phyloP scores from a whole-genome alignment of 2,329 filamentous ascomycete species.

The Cytospora chrysosperma region DNA sequence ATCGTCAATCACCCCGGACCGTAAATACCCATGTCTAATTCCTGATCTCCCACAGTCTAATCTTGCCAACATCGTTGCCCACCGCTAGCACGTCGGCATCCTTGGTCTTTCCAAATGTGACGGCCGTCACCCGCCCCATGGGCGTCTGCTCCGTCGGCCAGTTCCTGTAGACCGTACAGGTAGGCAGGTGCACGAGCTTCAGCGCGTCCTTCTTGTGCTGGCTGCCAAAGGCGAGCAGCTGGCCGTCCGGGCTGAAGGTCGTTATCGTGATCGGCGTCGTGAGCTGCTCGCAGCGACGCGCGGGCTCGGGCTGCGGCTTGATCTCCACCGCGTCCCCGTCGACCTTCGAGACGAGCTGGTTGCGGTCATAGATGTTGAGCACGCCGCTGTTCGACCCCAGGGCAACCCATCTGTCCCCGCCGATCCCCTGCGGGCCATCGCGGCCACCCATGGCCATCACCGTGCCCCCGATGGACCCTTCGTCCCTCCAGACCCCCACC shows the following conservation, averaged over 20 bases:
- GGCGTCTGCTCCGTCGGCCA: slow-evolving; percentile 94
- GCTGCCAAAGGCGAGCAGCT: slow-evolving; percentile 83
- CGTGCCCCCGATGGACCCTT: slow-evolving; percentile 83
- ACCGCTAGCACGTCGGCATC: slow-evolving; percentile 64
- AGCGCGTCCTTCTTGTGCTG: slow-evolving; percentile 86
- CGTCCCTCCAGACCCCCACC: slow-evolving; percentile 82
- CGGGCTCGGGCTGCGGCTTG: slow-evolving; percentile 68
- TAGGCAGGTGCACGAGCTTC: slow-evolving; percentile 83
- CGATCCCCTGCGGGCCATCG: slow-evolving; percentile 60
- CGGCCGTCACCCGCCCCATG: slow-evolving; percentile 75
- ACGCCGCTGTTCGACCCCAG: slow-evolving; percentile 85
- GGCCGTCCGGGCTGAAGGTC: slow-evolving; percentile 82
- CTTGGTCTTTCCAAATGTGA: slow-evolving; percentile 66
- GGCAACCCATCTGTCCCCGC: slow-evolving; percentile 84
- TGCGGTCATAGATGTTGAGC: slow-evolving; percentile 89
- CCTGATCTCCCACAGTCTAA: slow-evolving; percentile 87
- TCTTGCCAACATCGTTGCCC: slow-evolving; percentile 84
- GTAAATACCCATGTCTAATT: slow-evolving; percentile 45
- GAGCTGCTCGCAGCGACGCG: slow-evolving; percentile 76
- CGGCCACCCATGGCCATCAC: slow-evolving; percentile 75
- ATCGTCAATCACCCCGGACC: not conserved
- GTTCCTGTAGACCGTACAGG: slow-evolving; percentile 91
- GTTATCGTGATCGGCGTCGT: slow-evolving; percentile 81
- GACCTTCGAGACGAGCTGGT: slow-evolving; percentile 52
- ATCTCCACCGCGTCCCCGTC: slow-evolving; percentile 46